phyloP scores from a whole-genome alignment of 306 rosid genomes.

The Prunus mira region DNA sequence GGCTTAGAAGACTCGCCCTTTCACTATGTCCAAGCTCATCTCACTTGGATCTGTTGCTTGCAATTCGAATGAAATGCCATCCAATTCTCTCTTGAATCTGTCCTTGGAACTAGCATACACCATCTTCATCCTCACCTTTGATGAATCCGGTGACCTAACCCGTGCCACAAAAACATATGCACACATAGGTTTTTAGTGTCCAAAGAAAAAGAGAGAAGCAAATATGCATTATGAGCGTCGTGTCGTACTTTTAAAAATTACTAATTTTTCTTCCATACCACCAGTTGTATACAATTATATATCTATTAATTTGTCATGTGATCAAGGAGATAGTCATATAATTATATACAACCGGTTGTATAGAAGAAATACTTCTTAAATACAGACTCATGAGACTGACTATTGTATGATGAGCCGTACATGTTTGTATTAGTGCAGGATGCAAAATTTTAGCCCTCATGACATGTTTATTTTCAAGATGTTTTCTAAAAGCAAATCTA shows the following conservation, averaged over 20 bases:
- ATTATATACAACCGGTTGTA: not conserved
- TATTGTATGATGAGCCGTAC: not conserved
- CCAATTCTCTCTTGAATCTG: conserved; percentile 87
- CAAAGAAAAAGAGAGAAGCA: not conserved
- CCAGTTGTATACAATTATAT: not conserved
- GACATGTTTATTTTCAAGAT: not conserved
- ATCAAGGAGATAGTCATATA: not conserved
- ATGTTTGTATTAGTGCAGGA: not conserved
- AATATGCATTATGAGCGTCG: too few species aligned
- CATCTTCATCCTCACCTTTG: conserved; percentile 92
- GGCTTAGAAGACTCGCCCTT: conserved; percentile 48
- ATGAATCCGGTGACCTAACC: conserved; percentile 69
- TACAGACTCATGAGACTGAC: not conserved
- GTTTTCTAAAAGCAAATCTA: not conserved
- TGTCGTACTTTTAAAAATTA: not conserved
- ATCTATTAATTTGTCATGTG: not conserved
- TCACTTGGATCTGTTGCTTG: conserved; percentile 98
- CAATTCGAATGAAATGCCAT: conserved; percentile 74
- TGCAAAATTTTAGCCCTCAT: not conserved
- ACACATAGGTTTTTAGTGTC: not conserved
- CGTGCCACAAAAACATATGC: not conserved
- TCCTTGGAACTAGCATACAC: conserved; percentile 95
- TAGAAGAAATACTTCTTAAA: not conserved
- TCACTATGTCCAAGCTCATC: conserved; percentile 89
- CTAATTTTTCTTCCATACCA: not conserved